A percentile compares a stretch with the other conserved stretches of the same genome.
Evolutionary conservation across 129 eudicot genomes (phyloP).

Genomic region (Solidago caesia): DNA sequence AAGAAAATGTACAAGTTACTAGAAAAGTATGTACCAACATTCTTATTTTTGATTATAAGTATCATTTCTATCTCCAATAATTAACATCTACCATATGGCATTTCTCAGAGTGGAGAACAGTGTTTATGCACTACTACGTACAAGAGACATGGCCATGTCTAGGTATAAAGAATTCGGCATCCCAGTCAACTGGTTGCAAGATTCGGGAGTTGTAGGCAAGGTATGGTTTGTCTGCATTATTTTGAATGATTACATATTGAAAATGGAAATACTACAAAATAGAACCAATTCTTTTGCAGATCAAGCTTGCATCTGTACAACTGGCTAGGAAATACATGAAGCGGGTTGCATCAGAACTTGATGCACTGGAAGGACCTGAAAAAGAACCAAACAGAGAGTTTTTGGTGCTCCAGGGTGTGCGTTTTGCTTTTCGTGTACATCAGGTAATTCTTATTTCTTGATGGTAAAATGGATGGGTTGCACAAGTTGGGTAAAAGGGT

Average conservation of each 20-base stretch:
- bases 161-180: conserved; percentile 91
- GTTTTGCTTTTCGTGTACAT: conserved; percentile 98
- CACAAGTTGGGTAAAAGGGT: neutral
- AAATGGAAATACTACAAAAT: neutral
- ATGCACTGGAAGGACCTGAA: conserved; percentile 79
- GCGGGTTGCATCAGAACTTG: conserved; percentile 91
- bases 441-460: conserved; percentile 52
- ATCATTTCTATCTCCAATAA: neutral
- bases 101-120: conserved; percentile 79
- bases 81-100: neutral
- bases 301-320: conserved; percentile 95
- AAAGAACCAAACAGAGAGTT: conserved; percentile 98
- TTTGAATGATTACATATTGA: neutral
- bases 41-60: neutral
- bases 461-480: neutral
- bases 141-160: conserved; percentile 94
- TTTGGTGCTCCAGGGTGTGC: conserved; percentile 91
- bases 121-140: conserved; percentile 82
- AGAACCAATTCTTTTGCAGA: conserved; percentile 39
- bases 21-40: conserved; percentile 63
- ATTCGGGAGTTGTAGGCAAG: conserved; percentile 95
- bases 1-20: conserved; percentile 97
- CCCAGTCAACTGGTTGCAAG: conserved; percentile 87
- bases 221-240: conserved; percentile 35
- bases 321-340: conserved; percentile 93